phyloP scores from a whole-genome alignment of 441 rosid genomes.

The Adansonia rubrostipa region DNA sequence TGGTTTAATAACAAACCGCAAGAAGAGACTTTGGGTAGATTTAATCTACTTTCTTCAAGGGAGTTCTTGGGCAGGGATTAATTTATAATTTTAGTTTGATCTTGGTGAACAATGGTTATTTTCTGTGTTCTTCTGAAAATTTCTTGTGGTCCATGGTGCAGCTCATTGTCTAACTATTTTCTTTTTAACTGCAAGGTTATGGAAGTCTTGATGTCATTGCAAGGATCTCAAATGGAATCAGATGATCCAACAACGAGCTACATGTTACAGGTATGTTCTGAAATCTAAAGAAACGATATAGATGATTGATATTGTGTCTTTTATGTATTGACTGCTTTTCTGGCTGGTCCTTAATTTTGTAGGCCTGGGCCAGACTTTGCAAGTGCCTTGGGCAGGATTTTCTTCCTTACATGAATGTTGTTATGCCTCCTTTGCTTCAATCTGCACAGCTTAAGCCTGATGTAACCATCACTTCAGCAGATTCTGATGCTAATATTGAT shows the following conservation, averaged over 20 bases:
- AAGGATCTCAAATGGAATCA: constrained; percentile 48
- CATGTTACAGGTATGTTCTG: constrained; percentile 48
- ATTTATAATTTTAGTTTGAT: constrained; percentile 8
- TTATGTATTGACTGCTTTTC: background rate
- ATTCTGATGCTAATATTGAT: constrained; percentile 51
- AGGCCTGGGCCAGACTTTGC: constrained; percentile 70
- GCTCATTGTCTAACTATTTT: constrained; percentile 26
- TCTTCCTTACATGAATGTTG: constrained; percentile 57
- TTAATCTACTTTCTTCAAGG: constrained; percentile 3
- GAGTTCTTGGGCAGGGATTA: constrained; percentile 1
- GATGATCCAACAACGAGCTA: constrained; percentile 57
- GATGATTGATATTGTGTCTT: background rate
- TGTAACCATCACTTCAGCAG: constrained; percentile 55
- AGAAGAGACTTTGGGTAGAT: background rate
- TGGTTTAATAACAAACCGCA: constrained; percentile 9
- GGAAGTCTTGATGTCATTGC: constrained; percentile 53
- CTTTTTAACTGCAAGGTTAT: constrained; percentile 45
- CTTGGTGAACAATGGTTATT: background rate
- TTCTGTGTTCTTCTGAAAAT: background rate
- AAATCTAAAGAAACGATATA: background rate
- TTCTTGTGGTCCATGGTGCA: background rate
- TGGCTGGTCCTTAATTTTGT: constrained; percentile 24
- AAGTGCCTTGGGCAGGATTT: constrained; percentile 61
- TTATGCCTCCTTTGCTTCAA: constrained; percentile 56
- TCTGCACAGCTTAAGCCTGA: constrained; percentile 60